Evolutionary conservation across 164 flowering plant genomes (phyloP).

Genomic region (Santalum album): DNA sequence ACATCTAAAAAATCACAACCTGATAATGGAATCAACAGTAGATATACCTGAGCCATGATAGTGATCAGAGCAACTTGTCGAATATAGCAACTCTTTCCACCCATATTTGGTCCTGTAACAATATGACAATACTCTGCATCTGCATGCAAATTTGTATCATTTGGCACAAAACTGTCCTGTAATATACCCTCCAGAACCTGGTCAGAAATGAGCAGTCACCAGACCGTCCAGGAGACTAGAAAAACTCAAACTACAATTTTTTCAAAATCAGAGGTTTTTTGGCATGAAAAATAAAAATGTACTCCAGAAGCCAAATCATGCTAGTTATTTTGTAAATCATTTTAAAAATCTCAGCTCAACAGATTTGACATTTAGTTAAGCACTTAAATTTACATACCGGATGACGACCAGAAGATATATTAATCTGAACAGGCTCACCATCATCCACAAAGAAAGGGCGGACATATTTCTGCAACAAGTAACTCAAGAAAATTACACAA

Average conservation of each 20-base stretch:
- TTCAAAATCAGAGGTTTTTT: too few relatives aligned
- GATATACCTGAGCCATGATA: slow-evolving; percentile 86
- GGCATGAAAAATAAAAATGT: too few relatives aligned
- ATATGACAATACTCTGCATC: slow-evolving; percentile 76
- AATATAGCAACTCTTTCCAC: slow-evolving; percentile 98
- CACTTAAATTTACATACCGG: slow-evolving; percentile 48
- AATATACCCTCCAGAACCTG: slow-evolving; percentile 77
- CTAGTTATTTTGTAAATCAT: too few relatives aligned
- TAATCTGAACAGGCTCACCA: slow-evolving; percentile 70
- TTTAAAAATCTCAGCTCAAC: too few relatives aligned
- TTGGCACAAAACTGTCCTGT: slow-evolving; percentile 84
- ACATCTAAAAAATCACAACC: too few relatives aligned
- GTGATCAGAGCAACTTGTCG: slow-evolving; percentile 94
- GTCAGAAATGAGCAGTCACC: background rate
- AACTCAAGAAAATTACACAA: slow-evolving; percentile 1
- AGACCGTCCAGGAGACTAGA: background rate
- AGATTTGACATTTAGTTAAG: too few relatives aligned
- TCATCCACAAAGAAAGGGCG: slow-evolving; percentile 69
- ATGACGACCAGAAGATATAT: slow-evolving; percentile 71
- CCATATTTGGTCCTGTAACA: slow-evolving; percentile 96
- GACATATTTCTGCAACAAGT: slow-evolving; percentile 61
- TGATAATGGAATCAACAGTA: background rate
- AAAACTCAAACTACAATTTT: background rate
- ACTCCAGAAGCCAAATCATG: too few relatives aligned
- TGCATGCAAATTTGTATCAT: slow-evolving; percentile 67